Evolutionary conservation across 352 stramenopile species (phyloP).

Genomic region (Globisporangium irregulare): DNA sequence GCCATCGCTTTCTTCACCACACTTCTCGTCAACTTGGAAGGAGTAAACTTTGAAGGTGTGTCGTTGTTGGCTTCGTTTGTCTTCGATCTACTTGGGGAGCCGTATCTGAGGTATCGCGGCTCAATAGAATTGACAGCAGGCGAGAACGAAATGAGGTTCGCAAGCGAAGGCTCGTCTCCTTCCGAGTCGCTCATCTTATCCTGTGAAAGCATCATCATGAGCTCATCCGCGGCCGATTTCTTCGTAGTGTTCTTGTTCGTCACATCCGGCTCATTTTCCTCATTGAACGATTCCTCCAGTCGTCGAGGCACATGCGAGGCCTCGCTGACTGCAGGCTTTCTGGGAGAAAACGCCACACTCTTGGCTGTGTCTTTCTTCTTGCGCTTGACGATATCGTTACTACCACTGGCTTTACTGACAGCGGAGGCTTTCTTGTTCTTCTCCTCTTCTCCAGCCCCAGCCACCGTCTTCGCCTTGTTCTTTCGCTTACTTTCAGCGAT

Average conservation of each 20-base stretch:
- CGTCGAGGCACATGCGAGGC: neutral
- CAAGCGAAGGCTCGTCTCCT: constrained; percentile 38
- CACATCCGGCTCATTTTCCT: constrained; percentile 9
- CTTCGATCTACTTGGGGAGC: neutral
- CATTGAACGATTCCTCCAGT: constrained; percentile 17
- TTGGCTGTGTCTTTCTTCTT: constrained; percentile 13
- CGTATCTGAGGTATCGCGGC: constrained; percentile 12
- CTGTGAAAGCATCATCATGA: constrained; percentile 55
- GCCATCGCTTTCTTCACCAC: constrained; percentile 25
- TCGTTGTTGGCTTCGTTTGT: constrained; percentile 6
- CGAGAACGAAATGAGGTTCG: constrained; percentile 45
- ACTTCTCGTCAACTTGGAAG: constrained; percentile 26
- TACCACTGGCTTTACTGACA: neutral
- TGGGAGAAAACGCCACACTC: constrained; percentile 18
- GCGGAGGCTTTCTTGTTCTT: neutral
- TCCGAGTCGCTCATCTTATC: constrained; percentile 63
- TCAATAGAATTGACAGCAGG: constrained; percentile 13
- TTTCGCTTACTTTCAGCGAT: constrained; percentile 4
- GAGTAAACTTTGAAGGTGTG: constrained; percentile 16
- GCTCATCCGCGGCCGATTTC: constrained; percentile 36
- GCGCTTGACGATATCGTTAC: constrained; percentile 11
- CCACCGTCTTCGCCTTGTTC: neutral
- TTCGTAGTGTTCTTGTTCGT: constrained; percentile 7
- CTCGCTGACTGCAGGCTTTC: neutral
- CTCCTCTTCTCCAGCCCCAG: neutral